Evolutionary conservation across 2,329 filamentous ascomycete genomes (phyloP).

Genomic region (Penicillium hordei): DNA sequence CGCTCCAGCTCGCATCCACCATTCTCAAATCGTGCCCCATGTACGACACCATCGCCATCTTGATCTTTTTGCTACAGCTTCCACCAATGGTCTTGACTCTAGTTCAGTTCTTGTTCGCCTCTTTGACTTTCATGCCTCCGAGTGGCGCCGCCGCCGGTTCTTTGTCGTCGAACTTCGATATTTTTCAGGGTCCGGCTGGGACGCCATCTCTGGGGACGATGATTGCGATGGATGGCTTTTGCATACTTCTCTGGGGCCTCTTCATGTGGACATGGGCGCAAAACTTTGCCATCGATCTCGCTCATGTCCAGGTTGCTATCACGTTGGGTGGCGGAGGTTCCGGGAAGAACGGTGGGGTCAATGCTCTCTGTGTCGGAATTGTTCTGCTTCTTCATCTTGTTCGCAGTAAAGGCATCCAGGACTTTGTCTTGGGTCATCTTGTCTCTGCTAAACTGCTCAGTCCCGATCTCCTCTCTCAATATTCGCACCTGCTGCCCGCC

Average conservation of each 20-base stretch:
- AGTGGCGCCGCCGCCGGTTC: conserved; percentile 73
- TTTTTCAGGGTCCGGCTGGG: conserved; percentile 83
- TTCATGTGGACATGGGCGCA: conserved; percentile 85
- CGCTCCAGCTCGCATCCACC: conserved; percentile 75
- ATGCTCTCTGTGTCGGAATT: conserved; percentile 47
- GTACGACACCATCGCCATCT: conserved; percentile 91
- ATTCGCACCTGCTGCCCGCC: conserved; percentile 44
- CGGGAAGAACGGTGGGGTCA: conserved; percentile 49
- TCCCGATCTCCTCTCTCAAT: conserved; percentile 44
- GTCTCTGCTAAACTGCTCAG: conserved; percentile 47
- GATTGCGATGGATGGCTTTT: conserved; percentile 77
- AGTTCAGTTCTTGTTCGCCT: conserved; percentile 89
- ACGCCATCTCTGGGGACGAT: conserved; percentile 85
- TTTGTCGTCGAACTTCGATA: conserved; percentile 78
- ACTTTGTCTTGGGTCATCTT: conserved; percentile 51
- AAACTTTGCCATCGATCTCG: conserved; percentile 82
- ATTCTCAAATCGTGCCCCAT: conserved; percentile 87
- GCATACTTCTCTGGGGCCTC: conserved; percentile 76
- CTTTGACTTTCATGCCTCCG: conserved; percentile 87
- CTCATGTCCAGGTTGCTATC: conserved; percentile 89
- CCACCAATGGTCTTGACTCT: conserved; percentile 83
- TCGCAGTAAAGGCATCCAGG: conserved; percentile 49
- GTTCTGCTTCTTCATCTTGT: conserved; percentile 48
- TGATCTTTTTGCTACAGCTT: conserved; percentile 91
- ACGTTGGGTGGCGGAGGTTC: conserved; percentile 77